phyloP scores from a whole-genome alignment of 1,139 yeast genomes.

The Arxiozyma bovina region DNA sequence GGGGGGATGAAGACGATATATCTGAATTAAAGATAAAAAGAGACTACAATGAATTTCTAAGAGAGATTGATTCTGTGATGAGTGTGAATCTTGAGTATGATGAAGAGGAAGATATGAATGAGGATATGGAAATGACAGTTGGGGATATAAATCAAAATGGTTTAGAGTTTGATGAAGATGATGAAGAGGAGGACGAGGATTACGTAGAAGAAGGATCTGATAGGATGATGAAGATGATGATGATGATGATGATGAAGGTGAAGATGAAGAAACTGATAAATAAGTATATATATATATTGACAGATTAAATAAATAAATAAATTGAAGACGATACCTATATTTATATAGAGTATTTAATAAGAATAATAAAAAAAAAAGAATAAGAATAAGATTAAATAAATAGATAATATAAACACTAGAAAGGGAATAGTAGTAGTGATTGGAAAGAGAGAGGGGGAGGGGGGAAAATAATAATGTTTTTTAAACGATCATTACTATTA shows the following conservation, averaged over 20 bases:
- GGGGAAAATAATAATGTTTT: too few relatives aligned
- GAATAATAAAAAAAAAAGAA: neutral
- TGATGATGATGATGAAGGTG: constrained; percentile 14
- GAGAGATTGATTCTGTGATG: constrained; percentile 29
- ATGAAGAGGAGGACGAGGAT: constrained; percentile 7
- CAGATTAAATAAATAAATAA: neutral
- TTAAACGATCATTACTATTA: neutral
- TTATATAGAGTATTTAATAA: neutral
- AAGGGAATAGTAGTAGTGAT: neutral
- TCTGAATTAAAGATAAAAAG: constrained; percentile 12
- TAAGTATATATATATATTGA: neutral
- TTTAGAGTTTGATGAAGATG: constrained; percentile 4
- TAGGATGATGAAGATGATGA: constrained; percentile 14
- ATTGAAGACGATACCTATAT: neutral
- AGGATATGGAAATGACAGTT: constrained; percentile 19
- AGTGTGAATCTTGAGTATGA: constrained; percentile 26
- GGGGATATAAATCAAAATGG: constrained; percentile 2
- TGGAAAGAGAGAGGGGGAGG: too few relatives aligned
- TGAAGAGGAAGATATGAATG: constrained; percentile 25
- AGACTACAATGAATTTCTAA: constrained; percentile 20
- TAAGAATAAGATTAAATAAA: neutral
- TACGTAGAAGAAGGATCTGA: constrained; percentile 4
- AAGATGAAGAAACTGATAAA: constrained; percentile 6
- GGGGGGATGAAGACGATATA: constrained; percentile 21
- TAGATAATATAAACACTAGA: too few relatives aligned